Evolutionary conservation across 1,284 basidiomycete genomes (phyloP), one percentile per base, ranked within the genome.

Genomic region (Clitocybe nebularis): DNA sequence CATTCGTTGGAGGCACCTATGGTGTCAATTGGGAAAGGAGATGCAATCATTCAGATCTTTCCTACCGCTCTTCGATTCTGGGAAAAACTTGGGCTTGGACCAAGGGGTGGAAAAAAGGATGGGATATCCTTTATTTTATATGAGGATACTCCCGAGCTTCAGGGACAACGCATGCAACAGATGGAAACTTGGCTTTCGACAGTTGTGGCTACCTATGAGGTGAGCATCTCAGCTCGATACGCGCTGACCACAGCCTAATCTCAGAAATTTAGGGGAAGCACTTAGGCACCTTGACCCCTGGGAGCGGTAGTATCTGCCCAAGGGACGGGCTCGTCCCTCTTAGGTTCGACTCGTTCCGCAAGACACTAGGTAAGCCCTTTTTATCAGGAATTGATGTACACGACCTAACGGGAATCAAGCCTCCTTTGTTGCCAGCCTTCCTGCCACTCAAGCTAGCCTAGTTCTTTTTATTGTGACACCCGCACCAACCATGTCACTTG

Each of bases 71-170:
- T 91, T 13, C 71, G 79, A 2, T 91, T 90, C 58, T 92, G 89
- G 89, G 79, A 85, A 48, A 90, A 88, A 56, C 71, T 92, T 21
- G 86, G 84, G 0, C 59, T 93, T 38, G 71, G 72, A 20, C 89
- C 89, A 0, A 70, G 77, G 25, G 71, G 73, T 29, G 89, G 89
- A 2, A 65, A 64, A 39, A 91, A 91, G 61, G 69, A 90, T 49
- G 70, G 85, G 1, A 71, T 68, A 0, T 76, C 77, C 0, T 88
- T 81, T 57, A 75, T 81, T 0, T 62, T 92, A 33, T 84, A 77
- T 46, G 86, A 90, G 51, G 77, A 79, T 23, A 67, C 69, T 24
- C 71, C 69, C 2, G 63, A 64, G 4, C 71, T 72, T 24, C n/a
- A n/a, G n/a, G n/a, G n/a, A n/a, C n/a, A n/a, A n/a, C 67, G 68